phyloP scores from a whole-genome alignment of 2,329 filamentous ascomycete genomes.

The Exophiala alcalophila region DNA sequence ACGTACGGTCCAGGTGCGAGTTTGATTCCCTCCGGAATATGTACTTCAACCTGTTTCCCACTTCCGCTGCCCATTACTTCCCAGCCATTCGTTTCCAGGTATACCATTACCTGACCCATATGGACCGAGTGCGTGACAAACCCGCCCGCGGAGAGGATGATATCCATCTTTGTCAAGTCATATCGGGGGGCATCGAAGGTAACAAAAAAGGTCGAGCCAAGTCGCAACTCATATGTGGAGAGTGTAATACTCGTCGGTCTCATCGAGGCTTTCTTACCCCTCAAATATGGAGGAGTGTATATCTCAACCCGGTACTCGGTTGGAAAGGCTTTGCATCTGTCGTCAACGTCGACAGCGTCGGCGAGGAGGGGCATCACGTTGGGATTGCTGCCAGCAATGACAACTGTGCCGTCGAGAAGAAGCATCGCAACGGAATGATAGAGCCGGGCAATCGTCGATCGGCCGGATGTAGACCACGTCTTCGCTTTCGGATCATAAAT shows the following conservation, averaged over 20 bases:
- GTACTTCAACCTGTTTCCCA: slow-evolving; percentile 50
- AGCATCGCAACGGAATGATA: slow-evolving; percentile 62
- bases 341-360: slow-evolving; percentile 38
- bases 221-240: slow-evolving; percentile 43
- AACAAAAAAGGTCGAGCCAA: slow-evolving; percentile 48
- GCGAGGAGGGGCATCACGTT: slow-evolving; percentile 56
- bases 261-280: slow-evolving; percentile 47
- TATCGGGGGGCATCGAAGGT: slow-evolving; percentile 25
- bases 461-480: slow-evolving; percentile 48
- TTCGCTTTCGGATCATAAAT: slow-evolving; percentile 57
- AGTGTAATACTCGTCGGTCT: slow-evolving; percentile 51
- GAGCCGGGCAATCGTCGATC: slow-evolving; percentile 48
- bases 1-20: slow-evolving; percentile 60
- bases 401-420: slow-evolving; percentile 58
- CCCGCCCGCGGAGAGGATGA: slow-evolving; percentile 58
- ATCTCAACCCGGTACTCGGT: slow-evolving; percentile 63
- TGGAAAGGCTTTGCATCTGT: slow-evolving; percentile 46
- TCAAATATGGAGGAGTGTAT: slow-evolving; percentile 60
- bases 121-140: slow-evolving; percentile 61
- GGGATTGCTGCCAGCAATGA: slow-evolving; percentile 61
- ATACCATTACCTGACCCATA: slow-evolving; percentile 60
- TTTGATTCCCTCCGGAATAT: slow-evolving; percentile 52
- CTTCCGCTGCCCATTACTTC: slow-evolving; percentile 37
- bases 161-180: slow-evolving; percentile 40
- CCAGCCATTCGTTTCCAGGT: slow-evolving; percentile 52